Base-by-base conservation (phyloP, 2,329 filamentous ascomycete species). In the Macrophomina pseudophaseolina region DNA sequence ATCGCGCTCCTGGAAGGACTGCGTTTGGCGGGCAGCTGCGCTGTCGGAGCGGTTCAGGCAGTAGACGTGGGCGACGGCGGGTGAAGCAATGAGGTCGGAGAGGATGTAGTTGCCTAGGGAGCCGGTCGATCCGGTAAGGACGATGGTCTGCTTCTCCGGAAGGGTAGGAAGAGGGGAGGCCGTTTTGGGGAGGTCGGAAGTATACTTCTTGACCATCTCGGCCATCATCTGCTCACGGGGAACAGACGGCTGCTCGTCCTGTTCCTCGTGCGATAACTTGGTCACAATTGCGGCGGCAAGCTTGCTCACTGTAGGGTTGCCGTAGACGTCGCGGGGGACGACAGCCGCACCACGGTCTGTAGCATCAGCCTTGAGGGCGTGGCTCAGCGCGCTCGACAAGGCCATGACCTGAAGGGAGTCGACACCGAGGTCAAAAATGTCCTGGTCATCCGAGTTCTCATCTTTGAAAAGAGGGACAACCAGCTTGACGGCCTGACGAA, bases 321-420 rank as follows among this genome's bases (percentile, higher is more conserved):
- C 69, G 67, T 77, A 78, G 23, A 79, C 68, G 14, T 74, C 70
- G 18, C 74, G 71, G 23, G 73, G 72, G 30, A 76, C 64, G 23
- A 70, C 66, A 32, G 56, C 65, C 11, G 66, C 65, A 32, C 64
- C 62, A 14, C 56, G 64, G 18, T 53, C 51, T 4, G 33, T 46
- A 5, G 16, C 46, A 14, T 62, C 54, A 14, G 66, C 51, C 7
- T 65, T 42, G 28, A 69, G 69, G 52, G 69, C 70, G 35, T 73
- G 59, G 40, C 70, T 72, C 9, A 71, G 66, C 2, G 68, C 65
- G 28, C 66, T 69, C 3, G 72, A 66, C 5, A 74, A 65, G 12
- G 71, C 71, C 12, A 75, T 69, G 11, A 72, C 71, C 56, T 75
- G 72, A 7, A 79, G 69, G n/a, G 76, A 78, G 64, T 79, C 77